Base-by-base conservation (phyloP, 139 green algal species). In the Coelastrella sp. region DNA sequence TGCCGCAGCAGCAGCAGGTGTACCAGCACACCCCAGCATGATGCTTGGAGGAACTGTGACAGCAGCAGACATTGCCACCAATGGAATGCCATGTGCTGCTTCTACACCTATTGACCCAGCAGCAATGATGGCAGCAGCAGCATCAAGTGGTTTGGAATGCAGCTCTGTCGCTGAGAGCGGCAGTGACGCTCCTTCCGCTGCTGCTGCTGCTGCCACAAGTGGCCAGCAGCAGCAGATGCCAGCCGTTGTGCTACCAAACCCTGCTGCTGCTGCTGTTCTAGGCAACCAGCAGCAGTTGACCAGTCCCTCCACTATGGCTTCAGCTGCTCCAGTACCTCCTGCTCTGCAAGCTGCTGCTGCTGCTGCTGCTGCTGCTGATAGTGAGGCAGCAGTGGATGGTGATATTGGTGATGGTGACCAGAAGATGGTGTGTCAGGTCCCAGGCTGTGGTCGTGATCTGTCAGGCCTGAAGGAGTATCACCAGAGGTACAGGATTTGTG, bases 401-500 rank as follows among this genome's bases (percentile, higher is more conserved):
- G 30, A 51, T 81, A n/a, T 51, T 21, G 63, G 80, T 63, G 73
- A 85, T 45, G 60, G n/a, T 11, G 82, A 90, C n/a, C 59, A 60
- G 17, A 84, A 69, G 34, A 67, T 88, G 87, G 71, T 87, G 25
- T 90, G 86, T 71, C 88, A 96, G 88, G 94, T 97, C 34, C 84
- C 88, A 4, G 89, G 89, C 50, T 97, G 94, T 68, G 78, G 76
- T 19, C 88, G 73, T 50, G 87, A 92, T 34, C 89, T 98, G 53
- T 83, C 88, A 6, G 57, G 68, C 23, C 88, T 96, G 1, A 96
- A 95, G 85, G 94, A 98, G 57, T 97, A 96, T 90, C 94, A 97
- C 88, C 94, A 96, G 87, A 89, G 94, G 13, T 98, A 97, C 77
- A 86, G 90, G 35, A 93, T 98, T n/a, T 98, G 94, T 68, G 93